Evolutionary conservation across 2,329 filamentous ascomycete genomes (phyloP).

Genomic region (Neopestalotiopsis clavispora): DNA sequence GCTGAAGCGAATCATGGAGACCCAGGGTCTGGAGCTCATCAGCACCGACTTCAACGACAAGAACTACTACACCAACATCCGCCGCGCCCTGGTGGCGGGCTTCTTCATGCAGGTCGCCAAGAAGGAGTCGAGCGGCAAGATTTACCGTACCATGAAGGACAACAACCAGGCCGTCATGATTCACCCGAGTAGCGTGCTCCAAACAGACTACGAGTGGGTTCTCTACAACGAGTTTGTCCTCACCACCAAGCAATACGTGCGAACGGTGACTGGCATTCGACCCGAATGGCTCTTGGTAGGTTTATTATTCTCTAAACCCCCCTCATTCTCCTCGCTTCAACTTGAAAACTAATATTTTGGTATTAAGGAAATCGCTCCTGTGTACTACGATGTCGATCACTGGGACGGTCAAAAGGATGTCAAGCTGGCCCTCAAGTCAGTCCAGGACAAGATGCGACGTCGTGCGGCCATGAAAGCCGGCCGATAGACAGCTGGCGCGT

Average conservation of each 20-base stretch:
- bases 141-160: slow-evolving; percentile 95
- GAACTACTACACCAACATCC: slow-evolving; percentile 98
- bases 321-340: background rate
- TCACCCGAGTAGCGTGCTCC: slow-evolving; percentile 90
- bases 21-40: slow-evolving; percentile 81
- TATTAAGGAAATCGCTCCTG: slow-evolving; percentile 83
- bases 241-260: slow-evolving; percentile 97
- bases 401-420: slow-evolving; percentile 86
- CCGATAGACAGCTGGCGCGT: slow-evolving; percentile 31
- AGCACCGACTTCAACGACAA: slow-evolving; percentile 93
- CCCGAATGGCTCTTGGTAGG: slow-evolving; percentile 92
- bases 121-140: slow-evolving; percentile 85
- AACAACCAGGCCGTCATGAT: slow-evolving; percentile 92
- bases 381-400: slow-evolving; percentile 84
- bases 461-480: slow-evolving; percentile 61
- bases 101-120: slow-evolving; percentile 99
- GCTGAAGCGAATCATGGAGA: slow-evolving; percentile 96
- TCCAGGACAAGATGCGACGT: slow-evolving; percentile 64
- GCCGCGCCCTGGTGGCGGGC: slow-evolving; percentile 85
- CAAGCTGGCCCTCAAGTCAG: slow-evolving; percentile 66
- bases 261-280: slow-evolving; percentile 88
- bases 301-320: slow-evolving; percentile 2
- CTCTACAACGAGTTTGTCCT: slow-evolving; percentile 98
- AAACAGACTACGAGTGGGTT: slow-evolving; percentile 92
- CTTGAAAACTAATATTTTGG: slow-evolving; percentile 5